Conservation (phyloP, 805 yeast species). For the Brettanomyces anomalus region DNA sequence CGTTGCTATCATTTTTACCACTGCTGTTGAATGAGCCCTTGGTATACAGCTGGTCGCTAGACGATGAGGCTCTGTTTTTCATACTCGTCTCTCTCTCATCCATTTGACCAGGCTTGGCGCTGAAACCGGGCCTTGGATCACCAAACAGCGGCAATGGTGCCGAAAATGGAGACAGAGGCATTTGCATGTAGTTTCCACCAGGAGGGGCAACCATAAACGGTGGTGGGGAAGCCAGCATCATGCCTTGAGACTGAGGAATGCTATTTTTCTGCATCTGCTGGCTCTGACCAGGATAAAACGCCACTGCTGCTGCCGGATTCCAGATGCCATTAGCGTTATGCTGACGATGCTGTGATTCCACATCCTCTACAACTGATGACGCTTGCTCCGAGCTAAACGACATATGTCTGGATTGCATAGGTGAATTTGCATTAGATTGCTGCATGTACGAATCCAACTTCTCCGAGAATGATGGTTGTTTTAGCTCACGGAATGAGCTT, state of each 20-base stretch:
- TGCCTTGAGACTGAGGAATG: background rate
- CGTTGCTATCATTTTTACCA: background rate
- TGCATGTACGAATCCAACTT: conserved; percentile 49
- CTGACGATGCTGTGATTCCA: conserved; percentile 8
- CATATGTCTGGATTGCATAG: conserved; percentile 20
- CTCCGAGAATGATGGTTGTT: conserved; percentile 46
- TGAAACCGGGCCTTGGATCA: conserved; percentile 4
- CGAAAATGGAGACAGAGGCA: conserved; percentile 1
- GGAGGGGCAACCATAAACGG: conserved; percentile 8
- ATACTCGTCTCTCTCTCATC: background rate
- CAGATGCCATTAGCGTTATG: conserved; percentile 34
- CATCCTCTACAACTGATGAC: conserved; percentile 22
- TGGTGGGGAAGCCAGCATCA: background rate
- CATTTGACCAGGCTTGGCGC: background rate
- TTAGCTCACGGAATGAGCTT: conserved; percentile 24
- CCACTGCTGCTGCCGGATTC: conserved; percentile 58
- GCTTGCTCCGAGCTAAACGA: conserved; percentile 28
- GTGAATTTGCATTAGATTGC: conserved; percentile 15
- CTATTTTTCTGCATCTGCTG: background rate
- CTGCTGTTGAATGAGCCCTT: too few species aligned
- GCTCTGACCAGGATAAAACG: conserved; percentile 40
- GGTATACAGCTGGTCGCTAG: background rate
- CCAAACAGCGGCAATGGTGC: conserved; percentile 3
- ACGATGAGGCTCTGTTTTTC: background rate
- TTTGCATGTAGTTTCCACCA: background rate